A percentile compares a stretch with the other conserved stretches of the same genome.
These are phyloP conservation scores for Globisporangium spiculum DNA, from an alignment of 352 stramenopile genomes.

Conservation along the genomic window DNA sequence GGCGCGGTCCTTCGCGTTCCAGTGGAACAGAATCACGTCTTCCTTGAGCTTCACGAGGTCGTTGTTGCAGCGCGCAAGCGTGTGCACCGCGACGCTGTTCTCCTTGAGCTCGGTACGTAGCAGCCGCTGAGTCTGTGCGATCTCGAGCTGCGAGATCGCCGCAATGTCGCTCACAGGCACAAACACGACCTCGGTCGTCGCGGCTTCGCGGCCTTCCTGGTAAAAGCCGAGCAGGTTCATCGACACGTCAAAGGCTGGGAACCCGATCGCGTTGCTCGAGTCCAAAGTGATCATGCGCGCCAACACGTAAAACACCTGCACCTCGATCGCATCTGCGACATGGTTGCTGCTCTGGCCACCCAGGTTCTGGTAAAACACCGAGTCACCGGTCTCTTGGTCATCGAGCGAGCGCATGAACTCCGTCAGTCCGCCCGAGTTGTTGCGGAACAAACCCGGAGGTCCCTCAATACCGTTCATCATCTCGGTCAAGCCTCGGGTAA, in stretches of 20 bases:
- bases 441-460: constrained; percentile 67
- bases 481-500: constrained; percentile 41
- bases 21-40: constrained; percentile 84
- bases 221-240: constrained; percentile 83
- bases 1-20: constrained; percentile 70
- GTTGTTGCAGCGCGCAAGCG: constrained; percentile 70
- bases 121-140: constrained; percentile 63
- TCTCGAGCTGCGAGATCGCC: constrained; percentile 67
- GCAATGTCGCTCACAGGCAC: constrained; percentile 72
- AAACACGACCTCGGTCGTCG: constrained; percentile 81
- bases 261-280: constrained; percentile 67
- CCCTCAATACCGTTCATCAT: constrained; percentile 75
- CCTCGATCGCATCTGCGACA: constrained; percentile 68
- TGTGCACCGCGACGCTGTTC: constrained; percentile 70
- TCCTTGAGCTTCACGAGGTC: constrained; percentile 84
- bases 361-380: constrained; percentile 69
- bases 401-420: constrained; percentile 81
- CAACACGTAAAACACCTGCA: constrained; percentile 81
- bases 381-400: constrained; percentile 56
- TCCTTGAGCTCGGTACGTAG: constrained; percentile 69
- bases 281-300: constrained; percentile 75
- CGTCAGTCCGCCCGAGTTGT: constrained; percentile 68
- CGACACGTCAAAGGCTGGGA: constrained; percentile 66
- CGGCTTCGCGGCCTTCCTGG: constrained; percentile 66
- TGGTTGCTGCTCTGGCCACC: constrained; percentile 33